Conservation (phyloP, 2,329 filamentous ascomycete genomes). For the Penicillium sp. region DNA sequence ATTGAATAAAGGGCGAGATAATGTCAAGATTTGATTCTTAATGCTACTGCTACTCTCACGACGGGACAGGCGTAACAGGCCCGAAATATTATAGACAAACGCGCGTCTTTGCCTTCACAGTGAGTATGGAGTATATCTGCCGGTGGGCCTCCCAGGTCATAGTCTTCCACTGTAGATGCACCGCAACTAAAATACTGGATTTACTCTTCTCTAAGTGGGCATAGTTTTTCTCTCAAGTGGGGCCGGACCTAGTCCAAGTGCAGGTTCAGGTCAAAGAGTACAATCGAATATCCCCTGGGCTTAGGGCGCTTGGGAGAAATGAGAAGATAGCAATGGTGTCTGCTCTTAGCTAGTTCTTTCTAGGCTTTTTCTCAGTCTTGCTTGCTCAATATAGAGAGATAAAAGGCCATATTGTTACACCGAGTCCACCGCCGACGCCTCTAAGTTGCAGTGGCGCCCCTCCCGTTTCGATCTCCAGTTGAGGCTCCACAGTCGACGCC, state of each 20-base stretch:
- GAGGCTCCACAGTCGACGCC: background rate
- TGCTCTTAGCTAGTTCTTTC: too few relatives aligned
- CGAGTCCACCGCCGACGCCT: background rate
- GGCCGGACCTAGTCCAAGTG: background rate
- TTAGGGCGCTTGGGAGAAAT: constrained; percentile 1
- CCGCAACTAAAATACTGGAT: background rate
- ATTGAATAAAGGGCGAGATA: too few relatives aligned
- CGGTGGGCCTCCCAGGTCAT: background rate
- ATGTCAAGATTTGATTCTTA: too few relatives aligned
- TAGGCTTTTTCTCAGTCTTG: too few relatives aligned
- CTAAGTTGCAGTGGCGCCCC: background rate
- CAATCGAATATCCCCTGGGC: background rate
- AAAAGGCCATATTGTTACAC: background rate
- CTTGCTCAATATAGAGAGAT: too few relatives aligned
- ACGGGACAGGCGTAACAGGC: too few relatives aligned
- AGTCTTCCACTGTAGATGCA: background rate
- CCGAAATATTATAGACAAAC: too few relatives aligned
- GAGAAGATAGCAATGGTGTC: background rate
- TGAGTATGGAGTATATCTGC: background rate
- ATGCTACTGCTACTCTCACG: too few relatives aligned
- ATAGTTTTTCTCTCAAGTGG: background rate
- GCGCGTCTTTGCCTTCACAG: background rate
- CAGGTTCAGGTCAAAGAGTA: background rate
- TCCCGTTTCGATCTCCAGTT: background rate
- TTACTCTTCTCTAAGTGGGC: background rate